phyloP scores from a whole-genome alignment of 305 asterid genomes.

The Fraxinus sp. region DNA sequence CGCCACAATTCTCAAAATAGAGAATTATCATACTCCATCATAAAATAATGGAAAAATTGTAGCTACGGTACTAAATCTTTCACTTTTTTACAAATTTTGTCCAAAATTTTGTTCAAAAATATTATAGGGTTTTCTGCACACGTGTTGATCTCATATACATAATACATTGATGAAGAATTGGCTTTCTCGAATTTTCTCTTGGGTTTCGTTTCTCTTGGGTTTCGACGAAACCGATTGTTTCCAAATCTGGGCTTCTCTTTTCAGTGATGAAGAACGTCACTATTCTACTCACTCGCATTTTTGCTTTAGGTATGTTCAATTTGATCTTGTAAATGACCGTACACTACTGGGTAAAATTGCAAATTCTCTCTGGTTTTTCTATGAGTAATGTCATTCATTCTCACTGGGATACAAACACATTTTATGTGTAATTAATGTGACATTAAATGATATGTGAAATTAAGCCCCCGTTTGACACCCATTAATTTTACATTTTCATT shows the following conservation, averaged over 20 bases:
- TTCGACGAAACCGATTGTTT: constrained; percentile 5
- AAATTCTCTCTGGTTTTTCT: background rate
- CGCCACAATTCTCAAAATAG: background rate
- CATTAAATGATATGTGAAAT: too few species aligned
- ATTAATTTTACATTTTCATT: too few species aligned
- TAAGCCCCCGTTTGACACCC: too few species aligned
- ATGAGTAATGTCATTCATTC: too few species aligned
- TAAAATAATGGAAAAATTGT: too few species aligned
- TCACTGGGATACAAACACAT: too few species aligned
- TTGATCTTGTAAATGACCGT: background rate
- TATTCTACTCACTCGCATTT: constrained; percentile 49
- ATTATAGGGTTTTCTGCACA: background rate
- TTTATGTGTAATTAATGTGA: too few species aligned
- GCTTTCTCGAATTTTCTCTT: constrained; percentile 33
- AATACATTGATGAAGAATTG: constrained; percentile 18
- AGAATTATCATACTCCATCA: background rate
- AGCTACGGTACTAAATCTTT: too few species aligned
- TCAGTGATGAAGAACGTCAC: constrained; percentile 35
- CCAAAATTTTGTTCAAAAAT: background rate
- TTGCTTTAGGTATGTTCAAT: constrained; percentile 53
- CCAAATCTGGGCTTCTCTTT: constrained; percentile 30
- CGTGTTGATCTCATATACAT: constrained; percentile 25
- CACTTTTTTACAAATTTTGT: too few species aligned
- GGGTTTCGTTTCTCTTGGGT: too few species aligned
- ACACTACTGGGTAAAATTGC: background rate